Base-by-base conservation (phyloP, 2,329 filamentous ascomycete genomes). In the Raffaelea albimanens region DNA sequence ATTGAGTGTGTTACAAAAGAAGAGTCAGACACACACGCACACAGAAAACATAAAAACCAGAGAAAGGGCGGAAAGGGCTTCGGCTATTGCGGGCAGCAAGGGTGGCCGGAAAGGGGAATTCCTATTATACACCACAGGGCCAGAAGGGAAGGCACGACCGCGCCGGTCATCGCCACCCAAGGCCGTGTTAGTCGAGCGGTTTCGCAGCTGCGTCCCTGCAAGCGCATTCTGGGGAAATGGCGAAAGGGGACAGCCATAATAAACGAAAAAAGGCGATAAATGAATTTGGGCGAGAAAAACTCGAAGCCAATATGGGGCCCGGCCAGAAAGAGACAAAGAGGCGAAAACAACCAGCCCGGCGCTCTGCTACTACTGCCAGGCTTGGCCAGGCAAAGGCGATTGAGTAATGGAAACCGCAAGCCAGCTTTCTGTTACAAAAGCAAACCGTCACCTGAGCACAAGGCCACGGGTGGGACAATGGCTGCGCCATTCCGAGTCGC, bases 381-480 rank as follows among this genome's bases (percentile, higher is more conserved):
- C 25, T 38, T 38, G 34, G 34, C 34, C 34, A 8, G 14, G 13
- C 14, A 21, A n/a, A 29, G 39, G 33, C 48, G 48, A 51, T 48
- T 48, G 31, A 50, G 51, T 53, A 53, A 51, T 44, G 34, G 45
- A 50, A 51, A 50, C 25, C 36, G 21, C 18, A 16, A 11, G 31
- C 13, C 11, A n/a, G 40, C 42, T 29, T 29, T 29, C 25, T 29
- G 7, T 29, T 29, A 29, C 25, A 29, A 29, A 13, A 29, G 25
- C 25, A 29, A 29, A 29, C 7, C 7, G 25, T 29, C 46, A 52
- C 46, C 45, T 46, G 48, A 20, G 19, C 48, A 46, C 44, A 16
- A 53, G 51, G 46, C 41, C 40, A 21, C 40, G 20, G 41, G 18
- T 11, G 36, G 20, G 38, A 5, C 39, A 22, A 4, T 3, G 3